Evolutionary conservation across 2,329 filamentous ascomycete species (phyloP).

Genomic region (Chaetomiaceae sp.): DNA sequence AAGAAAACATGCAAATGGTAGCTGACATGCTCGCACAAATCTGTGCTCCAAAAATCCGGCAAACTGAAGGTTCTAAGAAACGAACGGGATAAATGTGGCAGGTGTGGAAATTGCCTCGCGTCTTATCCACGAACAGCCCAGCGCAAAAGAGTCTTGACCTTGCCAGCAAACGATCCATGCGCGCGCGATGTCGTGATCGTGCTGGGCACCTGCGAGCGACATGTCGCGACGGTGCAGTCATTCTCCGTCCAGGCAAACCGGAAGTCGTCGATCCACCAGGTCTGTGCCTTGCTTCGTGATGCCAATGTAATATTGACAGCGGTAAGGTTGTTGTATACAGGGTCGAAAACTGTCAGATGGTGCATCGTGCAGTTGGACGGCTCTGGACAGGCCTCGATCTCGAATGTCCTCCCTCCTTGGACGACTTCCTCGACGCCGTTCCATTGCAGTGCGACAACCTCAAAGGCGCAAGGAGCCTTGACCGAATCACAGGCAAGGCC

Average conservation of each 20-base stretch:
- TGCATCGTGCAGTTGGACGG: constrained; percentile 30
- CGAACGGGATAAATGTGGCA: no score
- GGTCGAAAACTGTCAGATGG: constrained; percentile 23
- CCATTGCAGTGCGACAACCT: constrained; percentile 33
- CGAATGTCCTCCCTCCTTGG: constrained; percentile 24
- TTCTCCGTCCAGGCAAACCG: constrained; percentile 40
- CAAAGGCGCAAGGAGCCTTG: constrained; percentile 33
- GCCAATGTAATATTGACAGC: constrained; percentile 38
- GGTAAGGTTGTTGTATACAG: constrained; percentile 31
- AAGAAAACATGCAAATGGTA: no score
- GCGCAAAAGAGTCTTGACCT: constrained; percentile 16
- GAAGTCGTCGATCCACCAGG: constrained; percentile 46
- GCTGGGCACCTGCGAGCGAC: constrained; percentile 34
- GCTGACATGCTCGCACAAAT: no score
- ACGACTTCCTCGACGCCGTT: constrained; percentile 24
- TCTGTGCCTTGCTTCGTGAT: constrained; percentile 32
- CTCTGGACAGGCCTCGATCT: constrained; percentile 29
- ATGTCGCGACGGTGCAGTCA: constrained; percentile 35
- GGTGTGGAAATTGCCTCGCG: no score
- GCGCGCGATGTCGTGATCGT: constrained; percentile 21
- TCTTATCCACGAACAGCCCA: constrained; percentile 17
- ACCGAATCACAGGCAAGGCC: constrained; percentile 37
- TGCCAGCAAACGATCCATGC: constrained; percentile 1
- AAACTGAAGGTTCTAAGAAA: no score
- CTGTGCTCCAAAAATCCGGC: no score